Conservation (phyloP, 495 filamentous ascomycete species). For the Podospora fimiseda region DNA sequence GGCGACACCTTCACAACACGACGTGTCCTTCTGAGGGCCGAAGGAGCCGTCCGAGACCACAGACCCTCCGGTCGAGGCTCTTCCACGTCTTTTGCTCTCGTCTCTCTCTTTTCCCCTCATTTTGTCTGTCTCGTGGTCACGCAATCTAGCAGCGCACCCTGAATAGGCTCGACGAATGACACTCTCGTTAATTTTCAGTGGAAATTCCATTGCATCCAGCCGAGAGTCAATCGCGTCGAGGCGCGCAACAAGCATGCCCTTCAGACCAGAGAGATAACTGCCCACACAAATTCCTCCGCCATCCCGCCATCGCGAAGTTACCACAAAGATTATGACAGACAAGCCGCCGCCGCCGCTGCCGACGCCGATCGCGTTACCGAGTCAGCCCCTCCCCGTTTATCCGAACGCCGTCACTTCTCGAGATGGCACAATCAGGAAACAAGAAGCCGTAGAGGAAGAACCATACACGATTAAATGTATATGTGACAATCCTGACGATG, state of each 20-base stretch:
- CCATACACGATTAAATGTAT: conserved; percentile 98
- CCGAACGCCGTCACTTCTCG: conserved; percentile 44
- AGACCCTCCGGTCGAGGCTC: no score
- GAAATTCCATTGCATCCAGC: conserved; percentile 14
- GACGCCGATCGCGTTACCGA: conserved; percentile 49
- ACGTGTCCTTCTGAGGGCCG: conserved; percentile 10
- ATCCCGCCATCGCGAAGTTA: conserved; percentile 51
- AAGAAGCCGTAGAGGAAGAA: conserved; percentile 64
- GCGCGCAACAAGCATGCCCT: conserved; percentile 52
- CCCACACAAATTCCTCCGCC: conserved; percentile 30
- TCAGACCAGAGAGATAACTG: conserved; percentile 45
- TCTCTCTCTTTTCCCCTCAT: neutral
- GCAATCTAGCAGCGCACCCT: conserved; percentile 10
- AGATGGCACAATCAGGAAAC: conserved; percentile 48
- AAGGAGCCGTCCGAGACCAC: conserved; percentile 7
- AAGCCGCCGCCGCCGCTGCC: conserved; percentile 59
- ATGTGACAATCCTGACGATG: conserved; percentile 85
- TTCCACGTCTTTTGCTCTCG: no score
- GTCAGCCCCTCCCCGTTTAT: conserved; percentile 35
- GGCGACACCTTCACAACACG: conserved; percentile 1
- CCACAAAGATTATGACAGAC: conserved; percentile 90
- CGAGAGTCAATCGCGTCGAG: conserved; percentile 30
- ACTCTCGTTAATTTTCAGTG: conserved; percentile 12
- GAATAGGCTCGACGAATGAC: conserved; percentile 23
- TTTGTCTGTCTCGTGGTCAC: no score